Evolutionary conservation across 2,329 filamentous ascomycete species (phyloP).

Genomic region (Diplodia scrobiculata): DNA sequence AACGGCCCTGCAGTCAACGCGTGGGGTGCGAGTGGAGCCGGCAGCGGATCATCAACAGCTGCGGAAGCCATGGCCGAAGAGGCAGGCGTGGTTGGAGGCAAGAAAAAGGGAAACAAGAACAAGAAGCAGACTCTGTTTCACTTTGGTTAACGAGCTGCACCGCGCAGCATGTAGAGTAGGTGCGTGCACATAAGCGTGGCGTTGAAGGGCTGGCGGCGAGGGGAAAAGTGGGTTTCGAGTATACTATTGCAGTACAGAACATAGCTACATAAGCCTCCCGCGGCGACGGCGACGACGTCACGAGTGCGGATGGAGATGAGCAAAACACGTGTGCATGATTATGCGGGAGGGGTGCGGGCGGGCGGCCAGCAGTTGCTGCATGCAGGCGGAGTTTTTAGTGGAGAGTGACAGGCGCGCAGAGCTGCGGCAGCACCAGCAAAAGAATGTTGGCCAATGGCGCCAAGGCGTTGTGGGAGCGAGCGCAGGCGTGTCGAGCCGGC

Average conservation of each 20-base stretch:
- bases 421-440: too few species aligned
- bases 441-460: not conserved
- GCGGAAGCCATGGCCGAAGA: constrained; percentile 32
- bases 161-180: constrained; percentile 11
- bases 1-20: constrained; percentile 46
- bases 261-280: not conserved
- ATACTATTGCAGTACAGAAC: constrained; percentile 1
- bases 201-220: constrained; percentile 10
- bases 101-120: constrained; percentile 54
- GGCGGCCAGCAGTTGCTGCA: constrained; percentile 4
- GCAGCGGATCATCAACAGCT: constrained; percentile 30
- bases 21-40: constrained; percentile 43
- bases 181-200: constrained; percentile 23
- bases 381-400: not conserved
- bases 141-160: constrained; percentile 45
- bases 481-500: constrained; percentile 17
- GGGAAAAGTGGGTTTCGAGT: constrained; percentile 19
- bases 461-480: not conserved
- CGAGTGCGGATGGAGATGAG: not conserved
- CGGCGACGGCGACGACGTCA: not conserved
- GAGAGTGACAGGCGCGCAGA: not conserved
- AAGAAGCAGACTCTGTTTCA: constrained; percentile 56
- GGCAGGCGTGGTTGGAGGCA: constrained; percentile 36
- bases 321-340: constrained; percentile 9
- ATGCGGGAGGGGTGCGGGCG: constrained; percentile 7